Conservation (phyloP, 805 yeast species). For the Ogataea glucozyma region DNA sequence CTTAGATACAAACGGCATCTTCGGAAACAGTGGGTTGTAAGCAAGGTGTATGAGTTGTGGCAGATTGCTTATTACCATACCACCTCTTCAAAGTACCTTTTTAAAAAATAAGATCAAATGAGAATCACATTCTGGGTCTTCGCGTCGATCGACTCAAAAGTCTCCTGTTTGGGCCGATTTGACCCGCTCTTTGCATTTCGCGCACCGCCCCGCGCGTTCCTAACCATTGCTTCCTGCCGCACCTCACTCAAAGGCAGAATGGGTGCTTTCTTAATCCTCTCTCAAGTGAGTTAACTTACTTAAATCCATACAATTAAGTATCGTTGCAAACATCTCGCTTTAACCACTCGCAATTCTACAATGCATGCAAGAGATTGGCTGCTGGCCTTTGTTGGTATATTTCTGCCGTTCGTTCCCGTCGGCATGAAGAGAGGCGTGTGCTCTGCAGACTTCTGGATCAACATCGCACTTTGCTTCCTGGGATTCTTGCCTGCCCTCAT, state of each 20-base stretch:
- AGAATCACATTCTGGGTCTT: not conserved
- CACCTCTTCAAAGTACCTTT: too few relatives aligned
- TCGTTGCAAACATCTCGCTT: too few relatives aligned
- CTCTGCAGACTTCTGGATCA: conserved; percentile 61
- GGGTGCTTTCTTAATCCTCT: not conserved
- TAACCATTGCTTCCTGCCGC: conserved; percentile 5
- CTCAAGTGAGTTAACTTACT: too few relatives aligned
- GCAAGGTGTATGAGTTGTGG: too few relatives aligned
- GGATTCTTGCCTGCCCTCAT: conserved; percentile 79
- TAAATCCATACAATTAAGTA: too few relatives aligned
- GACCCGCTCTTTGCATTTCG: too few relatives aligned
- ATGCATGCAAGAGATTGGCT: conserved; percentile 51
- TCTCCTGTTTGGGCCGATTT: too few relatives aligned
- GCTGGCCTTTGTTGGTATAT: conserved; percentile 63
- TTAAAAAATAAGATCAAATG: not conserved
- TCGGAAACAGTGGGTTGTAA: not conserved
- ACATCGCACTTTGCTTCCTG: conserved; percentile 64
- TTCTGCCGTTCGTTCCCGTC: conserved; percentile 74
- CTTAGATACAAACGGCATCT: conserved; percentile 4
- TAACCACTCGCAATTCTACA: not conserved
- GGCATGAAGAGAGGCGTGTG: conserved; percentile 63
- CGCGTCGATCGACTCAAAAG: conserved; percentile 7
- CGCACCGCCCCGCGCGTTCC: not conserved
- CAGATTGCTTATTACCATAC: too few relatives aligned
- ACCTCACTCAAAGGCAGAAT: not conserved